phyloP scores from a whole-genome alignment of 2,329 filamentous ascomycete genomes.

The Fusarium anguioides region DNA sequence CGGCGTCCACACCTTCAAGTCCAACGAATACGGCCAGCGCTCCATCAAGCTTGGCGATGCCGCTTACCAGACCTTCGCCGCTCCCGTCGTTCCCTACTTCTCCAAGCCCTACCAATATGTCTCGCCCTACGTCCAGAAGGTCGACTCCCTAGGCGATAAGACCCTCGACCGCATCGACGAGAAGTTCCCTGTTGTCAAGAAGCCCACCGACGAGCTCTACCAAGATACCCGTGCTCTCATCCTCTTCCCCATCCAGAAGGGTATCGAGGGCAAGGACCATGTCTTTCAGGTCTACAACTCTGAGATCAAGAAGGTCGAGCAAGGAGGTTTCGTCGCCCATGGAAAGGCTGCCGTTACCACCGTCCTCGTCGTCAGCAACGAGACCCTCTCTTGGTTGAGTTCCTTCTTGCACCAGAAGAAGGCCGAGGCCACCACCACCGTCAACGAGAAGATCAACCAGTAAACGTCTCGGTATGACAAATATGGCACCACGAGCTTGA shows the following conservation, averaged over 20 bases:
- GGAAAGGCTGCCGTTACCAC: constrained; percentile 78
- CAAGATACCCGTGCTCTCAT: constrained; percentile 71
- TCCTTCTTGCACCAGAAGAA: constrained; percentile 71
- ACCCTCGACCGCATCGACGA: constrained; percentile 76
- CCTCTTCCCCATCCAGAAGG: constrained; percentile 71
- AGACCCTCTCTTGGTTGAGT: constrained; percentile 71
- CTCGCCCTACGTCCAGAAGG: constrained; percentile 84
- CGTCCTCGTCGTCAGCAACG: constrained; percentile 72
- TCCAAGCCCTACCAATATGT: constrained; percentile 83
- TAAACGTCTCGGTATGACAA: constrained; percentile 40
- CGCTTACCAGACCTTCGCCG: constrained; percentile 80
- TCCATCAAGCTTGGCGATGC: constrained; percentile 80
- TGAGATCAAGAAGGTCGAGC: constrained; percentile 72
- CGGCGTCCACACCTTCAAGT: constrained; percentile 80
- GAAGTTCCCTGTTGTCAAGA: constrained; percentile 78
- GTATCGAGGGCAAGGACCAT: constrained; percentile 70
- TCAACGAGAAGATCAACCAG: constrained; percentile 64
- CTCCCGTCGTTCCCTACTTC: constrained; percentile 77
- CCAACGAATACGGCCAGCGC: constrained; percentile 84
- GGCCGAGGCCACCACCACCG: constrained; percentile 65
- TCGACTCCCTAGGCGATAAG: constrained; percentile 79
- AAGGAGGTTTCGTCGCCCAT: constrained; percentile 72
- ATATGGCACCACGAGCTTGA: constrained; percentile 22
- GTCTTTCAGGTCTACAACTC: constrained; percentile 66
- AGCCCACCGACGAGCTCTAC: constrained; percentile 77